These are phyloP conservation scores for Sordaria brevicollis DNA, from an alignment of 495 filamentous ascomycete species.

Conservation along the genomic window DNA sequence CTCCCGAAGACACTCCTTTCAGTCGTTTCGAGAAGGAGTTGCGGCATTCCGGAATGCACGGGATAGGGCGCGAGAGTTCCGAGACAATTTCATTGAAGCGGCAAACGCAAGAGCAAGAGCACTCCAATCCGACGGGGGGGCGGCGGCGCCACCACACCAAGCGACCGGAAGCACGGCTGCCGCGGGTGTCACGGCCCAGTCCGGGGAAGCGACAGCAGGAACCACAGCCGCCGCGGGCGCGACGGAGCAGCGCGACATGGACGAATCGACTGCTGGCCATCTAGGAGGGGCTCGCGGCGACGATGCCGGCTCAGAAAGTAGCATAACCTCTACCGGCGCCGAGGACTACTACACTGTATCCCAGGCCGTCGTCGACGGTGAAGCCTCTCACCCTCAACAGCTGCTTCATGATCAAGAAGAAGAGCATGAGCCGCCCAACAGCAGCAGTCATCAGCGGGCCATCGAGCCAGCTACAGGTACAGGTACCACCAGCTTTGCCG, in stretches of 20 bases:
- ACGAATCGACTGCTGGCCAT: slow-evolving; percentile 1
- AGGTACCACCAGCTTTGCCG: slow-evolving; percentile 4
- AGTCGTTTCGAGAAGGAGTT: neutral
- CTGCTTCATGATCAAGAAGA: neutral
- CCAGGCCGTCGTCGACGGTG: neutral
- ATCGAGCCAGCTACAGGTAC: neutral
- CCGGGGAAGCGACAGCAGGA: too few species aligned
- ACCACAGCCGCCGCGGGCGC: neutral
- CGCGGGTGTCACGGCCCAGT: too few species aligned
- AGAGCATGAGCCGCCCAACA: slow-evolving; percentile 1
- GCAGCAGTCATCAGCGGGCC: slow-evolving; percentile 1
- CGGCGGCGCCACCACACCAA: too few species aligned
- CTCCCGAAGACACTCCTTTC: too few species aligned
- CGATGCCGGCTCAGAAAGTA: slow-evolving; percentile 1
- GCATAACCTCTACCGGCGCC: neutral
- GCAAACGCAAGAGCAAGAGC: slow-evolving; percentile 16
- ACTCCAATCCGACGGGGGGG: neutral
- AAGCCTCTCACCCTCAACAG: slow-evolving; percentile 1
- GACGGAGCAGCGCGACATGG: neutral
- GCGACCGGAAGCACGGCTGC: too few species aligned
- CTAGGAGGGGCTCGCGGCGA: slow-evolving; percentile 2
- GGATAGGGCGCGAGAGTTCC: slow-evolving; percentile 8
- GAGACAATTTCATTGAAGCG: slow-evolving; percentile 10
- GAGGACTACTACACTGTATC: neutral
- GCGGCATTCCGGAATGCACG: slow-evolving; percentile 12